Conservation (phyloP, 2,329 filamentous ascomycete genomes). For the Pyrenophora teres region DNA sequence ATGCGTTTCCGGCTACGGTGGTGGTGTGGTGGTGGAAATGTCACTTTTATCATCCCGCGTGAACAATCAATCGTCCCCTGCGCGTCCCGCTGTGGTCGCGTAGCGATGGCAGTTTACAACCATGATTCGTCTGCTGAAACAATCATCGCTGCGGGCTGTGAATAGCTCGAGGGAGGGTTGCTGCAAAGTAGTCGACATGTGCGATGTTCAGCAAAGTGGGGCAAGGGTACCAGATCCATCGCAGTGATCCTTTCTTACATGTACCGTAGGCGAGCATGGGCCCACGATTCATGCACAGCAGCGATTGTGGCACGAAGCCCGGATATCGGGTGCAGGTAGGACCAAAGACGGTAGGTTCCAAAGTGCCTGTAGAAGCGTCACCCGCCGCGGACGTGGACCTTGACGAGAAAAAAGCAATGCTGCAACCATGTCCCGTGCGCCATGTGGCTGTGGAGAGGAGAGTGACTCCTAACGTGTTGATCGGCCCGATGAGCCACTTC, state of each 20-base stretch:
- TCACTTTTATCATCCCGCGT: background rate
- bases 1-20: background rate
- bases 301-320: background rate
- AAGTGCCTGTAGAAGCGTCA: background rate
- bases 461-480: too few relatives aligned
- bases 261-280: background rate
- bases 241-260: background rate
- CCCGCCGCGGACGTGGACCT: too few relatives aligned
- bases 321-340: background rate
- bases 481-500: too few relatives aligned
- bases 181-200: background rate
- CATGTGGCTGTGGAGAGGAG: constrained; percentile 1
- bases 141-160: background rate
- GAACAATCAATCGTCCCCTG: background rate
- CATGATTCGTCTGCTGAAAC: background rate
- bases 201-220: background rate
- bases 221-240: background rate
- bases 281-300: background rate
- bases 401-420: constrained; percentile 2
- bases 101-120: background rate
- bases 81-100: constrained; percentile 5
- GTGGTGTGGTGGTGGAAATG: constrained; percentile 1
- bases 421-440: background rate
- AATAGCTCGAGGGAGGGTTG: background rate
- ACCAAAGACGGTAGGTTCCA: background rate